Evolutionary conservation across 2,329 filamentous ascomycete species (phyloP), one percentile per base, ranked within the genome.

Genomic region (Dactylonectria estremocensis): DNA sequence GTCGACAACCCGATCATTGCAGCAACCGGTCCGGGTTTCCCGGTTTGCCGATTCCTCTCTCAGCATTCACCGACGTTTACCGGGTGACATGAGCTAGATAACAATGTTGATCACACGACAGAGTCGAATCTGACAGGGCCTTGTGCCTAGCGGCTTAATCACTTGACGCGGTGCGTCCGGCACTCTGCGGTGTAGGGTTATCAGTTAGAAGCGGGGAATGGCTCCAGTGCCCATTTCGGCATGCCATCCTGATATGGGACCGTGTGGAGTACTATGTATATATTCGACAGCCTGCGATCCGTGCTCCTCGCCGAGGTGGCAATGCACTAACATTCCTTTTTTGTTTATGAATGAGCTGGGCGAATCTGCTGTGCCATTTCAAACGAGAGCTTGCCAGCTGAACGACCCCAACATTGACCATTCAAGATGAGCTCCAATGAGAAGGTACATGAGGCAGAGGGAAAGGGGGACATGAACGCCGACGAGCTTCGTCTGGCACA

Each of bases 401-500:
- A 14, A 8, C 2, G n/a, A n/a, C 16, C 14, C n/a, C 40, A 43
- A 43, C 8, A 8, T n/a, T 43, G 40, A 14, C 8, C 16, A n/a
- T 5, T 18, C 49, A 35, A 49, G n/a, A 66, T 66, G 63, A 35
- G 45, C 28, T 61, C 57, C 11, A 48, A 66, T 20, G 63, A 61
- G 13, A 61, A 57, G n/a, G n/a, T 33, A 20, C 56, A 50, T 33
- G 35, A 31, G 16, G 49, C 20, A 8, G 61, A 64, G 31, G 64
- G 53, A 13, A 66, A 66, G 63, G 11, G 18, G 13, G 53, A 46
- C 2, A 48, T 69, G 61, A 74, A 83, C 71, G 78, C 78, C 14
- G 82, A 84, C 63, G 82, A 83, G 68, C 54, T 81, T 33, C 80
- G 82, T 63, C 71, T 84, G 70, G 82, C 82, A 24, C 82, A 84